Base-by-base conservation (phyloP, 2,329 filamentous ascomycete species). In the Ceratocystis papillata region DNA sequence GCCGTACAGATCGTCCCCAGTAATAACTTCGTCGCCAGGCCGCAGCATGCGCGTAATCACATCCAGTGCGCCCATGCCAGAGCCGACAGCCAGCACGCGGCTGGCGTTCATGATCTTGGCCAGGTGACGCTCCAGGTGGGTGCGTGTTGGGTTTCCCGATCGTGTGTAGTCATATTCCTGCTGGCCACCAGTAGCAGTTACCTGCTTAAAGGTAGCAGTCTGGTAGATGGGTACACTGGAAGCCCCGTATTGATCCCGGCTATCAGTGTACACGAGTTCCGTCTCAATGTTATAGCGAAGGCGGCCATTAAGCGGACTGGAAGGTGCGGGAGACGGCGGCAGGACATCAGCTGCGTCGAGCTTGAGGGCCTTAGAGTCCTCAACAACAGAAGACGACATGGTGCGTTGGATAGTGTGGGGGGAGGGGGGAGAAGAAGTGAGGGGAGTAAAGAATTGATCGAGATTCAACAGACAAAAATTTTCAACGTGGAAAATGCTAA, bases 91-190 rank as follows among this genome's bases (percentile, higher is more conserved):
- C 63, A 99, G 83, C 8, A 90, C 90, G 66, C 95, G 88, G 72
- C 86, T 86, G 59, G 94, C 94, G 71, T 90, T 92, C 95, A 99
- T 99, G 75, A 99, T 96, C 83, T 99, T 99, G 73, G 95, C 94
- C 72, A 99, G 81, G 76, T 99, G 94, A 67, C 93, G 86, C 79
- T 99, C 94, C 69, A 99, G 84, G 73, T 99, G 94, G 44, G 93
- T 96, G 70, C 94, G 85, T 67, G 94, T 99, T 20, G 94, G 94
- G 75, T 99, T 99, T 66, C 94, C 94, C 45, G 92, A 97, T 69
- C 95, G 89, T 68, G 94, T 97, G 79, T 99, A 99, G 79, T 99
- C 94, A 77, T 97, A 99, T 76, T 97, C 92, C 73, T 84, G 80
- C 70, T 85, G 88, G 68, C 90, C 90, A 68, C 89, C 90, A 59